phyloP scores from a whole-genome alignment of 1,139 yeast species.

The Hyphopichia burtonii region DNA sequence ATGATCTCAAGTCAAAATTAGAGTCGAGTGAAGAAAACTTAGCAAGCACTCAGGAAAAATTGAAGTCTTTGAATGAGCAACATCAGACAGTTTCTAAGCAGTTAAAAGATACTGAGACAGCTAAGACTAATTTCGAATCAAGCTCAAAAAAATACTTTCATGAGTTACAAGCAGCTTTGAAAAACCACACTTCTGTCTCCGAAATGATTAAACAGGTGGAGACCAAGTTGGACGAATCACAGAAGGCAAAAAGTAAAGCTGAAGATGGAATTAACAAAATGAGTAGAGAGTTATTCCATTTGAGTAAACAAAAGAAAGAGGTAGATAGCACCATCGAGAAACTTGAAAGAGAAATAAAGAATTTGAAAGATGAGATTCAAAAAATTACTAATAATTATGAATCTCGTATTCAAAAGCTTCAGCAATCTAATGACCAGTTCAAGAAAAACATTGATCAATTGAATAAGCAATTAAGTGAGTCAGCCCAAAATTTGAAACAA shows the following conservation, averaged over 20 bases:
- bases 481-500: constrained; percentile 9
- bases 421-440: constrained; percentile 20
- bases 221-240: constrained; percentile 25
- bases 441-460: constrained; percentile 23
- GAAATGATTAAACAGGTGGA: constrained; percentile 27
- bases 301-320: constrained; percentile 59
- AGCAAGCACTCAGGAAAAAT: constrained; percentile 24
- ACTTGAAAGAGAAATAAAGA: constrained; percentile 39
- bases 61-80: constrained; percentile 23
- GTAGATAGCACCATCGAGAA: constrained; percentile 43
- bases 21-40: constrained; percentile 14
- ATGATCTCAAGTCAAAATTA: constrained; percentile 17
- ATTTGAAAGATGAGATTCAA: constrained; percentile 17
- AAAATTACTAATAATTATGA: constrained; percentile 22
- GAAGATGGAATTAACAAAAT: constrained; percentile 89
- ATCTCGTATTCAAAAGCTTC: constrained; percentile 20
- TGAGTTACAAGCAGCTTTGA: constrained; percentile 31
- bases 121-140: constrained; percentile 32
- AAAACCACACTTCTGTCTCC: constrained; percentile 18
- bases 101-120: constrained; percentile 25
- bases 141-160: constrained; percentile 25
- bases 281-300: constrained; percentile 75
- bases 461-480: constrained; percentile 14
- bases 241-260: constrained; percentile 59
- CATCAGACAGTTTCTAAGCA: constrained; percentile 38